Base-by-base conservation (phyloP, 768 basidiomycete species). In the Phlebiopsis gigantea region DNA sequence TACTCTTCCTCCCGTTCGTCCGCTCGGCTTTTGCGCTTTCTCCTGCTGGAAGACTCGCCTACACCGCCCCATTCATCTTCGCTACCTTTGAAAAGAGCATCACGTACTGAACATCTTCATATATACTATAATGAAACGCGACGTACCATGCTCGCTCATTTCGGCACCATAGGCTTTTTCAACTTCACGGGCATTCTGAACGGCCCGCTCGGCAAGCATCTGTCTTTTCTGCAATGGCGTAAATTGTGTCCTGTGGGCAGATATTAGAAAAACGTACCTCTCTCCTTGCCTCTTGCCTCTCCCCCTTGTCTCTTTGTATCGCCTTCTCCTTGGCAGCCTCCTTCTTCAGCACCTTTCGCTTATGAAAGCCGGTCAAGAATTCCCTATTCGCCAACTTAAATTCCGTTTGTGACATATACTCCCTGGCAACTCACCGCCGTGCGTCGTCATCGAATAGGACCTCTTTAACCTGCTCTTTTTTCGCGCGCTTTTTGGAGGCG, bases 321-420 rank as follows among this genome's bases (percentile, higher is more conserved):
- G 91, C 90, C 69, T 81, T 87, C 62, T 83, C 79, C 63, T 82
- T 83, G 44, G 85, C 80, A 48, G 81, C 86, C 63, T 95, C 90
- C 61, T 84, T 79, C 69, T 88, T 91, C 58, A 84, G 87, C 50
- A 93, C 72, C 72, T 96, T 97, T 63, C 94, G 84, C 72, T 95
- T 95, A 69, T 89, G 88, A 69, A 97, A 97, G 25, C 94, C 94
- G 17, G 93, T 95, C 67, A 97, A 74, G 72, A 89, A 97, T 57
- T 95, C 88, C 66, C 93, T 95, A 64, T 30, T 14, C 19, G 24
- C 26, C n/a, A 42, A 48, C 25, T 26, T 26, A 43, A 21, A 19
- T 30, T 17, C 46, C n/a, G n/a, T n/a, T 22, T 17, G 48, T 46
- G 25, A 8, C 26, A 24, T 8, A 17, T 24, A 22, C 9, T 28